A percentile compares a stretch with the other conserved stretches of the same genome.
These are phyloP conservation scores for Chlorophyllum brunneum DNA, from an alignment of 768 basidiomycete genomes.

Conservation along the genomic window DNA sequence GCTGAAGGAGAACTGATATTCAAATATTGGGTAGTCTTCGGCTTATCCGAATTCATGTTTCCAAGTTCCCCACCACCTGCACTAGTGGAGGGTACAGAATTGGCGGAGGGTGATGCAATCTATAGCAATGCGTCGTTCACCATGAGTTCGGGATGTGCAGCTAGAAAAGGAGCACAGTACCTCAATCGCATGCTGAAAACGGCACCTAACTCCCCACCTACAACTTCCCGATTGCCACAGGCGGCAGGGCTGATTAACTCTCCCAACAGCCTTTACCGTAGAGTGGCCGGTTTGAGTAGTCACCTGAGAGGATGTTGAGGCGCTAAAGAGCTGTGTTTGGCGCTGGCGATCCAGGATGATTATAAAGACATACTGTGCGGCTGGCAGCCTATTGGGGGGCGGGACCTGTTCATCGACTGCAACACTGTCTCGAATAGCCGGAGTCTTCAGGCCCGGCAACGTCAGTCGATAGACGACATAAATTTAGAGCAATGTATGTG, in stretches of 20 bases:
- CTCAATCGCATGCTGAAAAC: conserved; percentile 1
- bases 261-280: neutral
- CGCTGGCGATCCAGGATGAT: neutral
- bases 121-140: neutral
- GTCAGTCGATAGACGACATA: neutral
- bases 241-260: neutral
- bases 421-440: neutral
- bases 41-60: neutral
- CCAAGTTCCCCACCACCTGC: neutral
- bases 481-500: neutral
- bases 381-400: neutral
- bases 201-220: conserved; percentile 7
- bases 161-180: neutral
- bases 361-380: neutral
- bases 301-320: neutral
- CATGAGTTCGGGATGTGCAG: neutral
- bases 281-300: neutral
- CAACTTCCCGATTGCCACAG: conserved; percentile 2
- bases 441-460: neutral
- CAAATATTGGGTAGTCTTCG: neutral
- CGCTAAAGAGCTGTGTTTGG: neutral
- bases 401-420: neutral
- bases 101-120: neutral
- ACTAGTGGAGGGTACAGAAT: neutral
- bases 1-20: too few relatives aligned